phyloP scores from a whole-genome alignment of 805 yeast genomes.

The Ogataea dorogensis region DNA sequence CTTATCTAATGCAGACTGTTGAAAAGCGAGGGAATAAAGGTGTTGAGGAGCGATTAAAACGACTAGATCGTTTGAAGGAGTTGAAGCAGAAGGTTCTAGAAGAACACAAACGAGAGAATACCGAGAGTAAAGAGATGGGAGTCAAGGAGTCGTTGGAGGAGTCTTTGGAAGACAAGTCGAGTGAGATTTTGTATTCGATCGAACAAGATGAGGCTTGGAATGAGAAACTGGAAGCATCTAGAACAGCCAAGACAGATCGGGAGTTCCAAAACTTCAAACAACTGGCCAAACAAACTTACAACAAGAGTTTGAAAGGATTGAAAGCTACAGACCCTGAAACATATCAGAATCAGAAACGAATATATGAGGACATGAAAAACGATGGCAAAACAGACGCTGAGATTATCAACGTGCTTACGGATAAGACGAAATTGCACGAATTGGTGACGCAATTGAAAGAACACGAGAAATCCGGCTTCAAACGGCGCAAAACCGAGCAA shows the following conservation, averaged over 20 bases:
- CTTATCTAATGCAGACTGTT: too few relatives aligned
- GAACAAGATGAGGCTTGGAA: slow-evolving; percentile 70
- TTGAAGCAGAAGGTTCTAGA: slow-evolving; percentile 28
- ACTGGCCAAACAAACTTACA: slow-evolving; percentile 60
- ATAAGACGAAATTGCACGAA: slow-evolving; percentile 31
- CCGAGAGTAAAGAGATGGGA: slow-evolving; percentile 11
- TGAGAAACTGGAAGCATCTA: slow-evolving; percentile 33
- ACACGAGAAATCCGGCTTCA: slow-evolving; percentile 37
- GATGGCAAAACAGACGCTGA: slow-evolving; percentile 28
- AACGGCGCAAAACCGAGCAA: slow-evolving; percentile 34
- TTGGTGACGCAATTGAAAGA: slow-evolving; percentile 37
- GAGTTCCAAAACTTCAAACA: slow-evolving; percentile 51
- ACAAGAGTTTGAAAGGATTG: slow-evolving; percentile 46
- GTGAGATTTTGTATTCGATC: too few relatives aligned
- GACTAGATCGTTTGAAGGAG: slow-evolving; percentile 10
- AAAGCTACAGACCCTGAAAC: slow-evolving; percentile 34
- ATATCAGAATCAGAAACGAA: slow-evolving; percentile 40
- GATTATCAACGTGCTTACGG: slow-evolving; percentile 34
- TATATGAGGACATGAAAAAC: slow-evolving; percentile 20
- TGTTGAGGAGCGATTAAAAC: slow-evolving; percentile 1
- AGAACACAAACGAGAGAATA: slow-evolving; percentile 36
- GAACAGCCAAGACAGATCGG: slow-evolving; percentile 29
- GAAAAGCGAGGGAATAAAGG: too few relatives aligned
- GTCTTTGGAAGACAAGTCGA: too few relatives aligned
- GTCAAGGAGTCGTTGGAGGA: too few relatives aligned